phyloP scores from a whole-genome alignment of 73 alveolate genomes.

The Paramecium sonneborni region DNA sequence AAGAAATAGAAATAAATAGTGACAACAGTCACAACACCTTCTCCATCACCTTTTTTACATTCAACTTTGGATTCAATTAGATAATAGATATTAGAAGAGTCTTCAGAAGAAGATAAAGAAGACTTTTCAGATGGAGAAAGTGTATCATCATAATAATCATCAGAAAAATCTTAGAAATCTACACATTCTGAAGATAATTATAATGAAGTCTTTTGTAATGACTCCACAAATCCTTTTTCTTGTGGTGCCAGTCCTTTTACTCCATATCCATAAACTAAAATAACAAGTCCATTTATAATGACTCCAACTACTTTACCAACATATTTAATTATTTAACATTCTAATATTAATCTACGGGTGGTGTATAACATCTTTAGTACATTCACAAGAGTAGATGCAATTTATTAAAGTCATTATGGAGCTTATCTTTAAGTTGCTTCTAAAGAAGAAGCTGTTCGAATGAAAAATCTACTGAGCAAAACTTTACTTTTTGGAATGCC shows the following conservation, averaged over 20 bases:
- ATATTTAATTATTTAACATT: slow-evolving; percentile 10
- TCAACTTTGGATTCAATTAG: slow-evolving; percentile 11
- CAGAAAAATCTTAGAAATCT: slow-evolving; percentile 12
- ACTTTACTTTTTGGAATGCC: slow-evolving; percentile 24
- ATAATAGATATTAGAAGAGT: neutral
- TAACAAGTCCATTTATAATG: neutral
- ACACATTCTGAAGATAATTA: slow-evolving; percentile 1
- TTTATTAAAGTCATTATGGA: neutral
- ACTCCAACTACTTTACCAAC: slow-evolving; percentile 10
- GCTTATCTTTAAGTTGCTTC: slow-evolving; percentile 9
- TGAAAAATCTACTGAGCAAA: neutral
- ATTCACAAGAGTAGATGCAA: neutral
- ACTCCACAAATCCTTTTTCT: slow-evolving; percentile 11
- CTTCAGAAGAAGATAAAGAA: neutral
- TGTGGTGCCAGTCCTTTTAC: slow-evolving; percentile 7
- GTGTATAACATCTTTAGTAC: slow-evolving; percentile 47
- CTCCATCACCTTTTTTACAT: slow-evolving; percentile 28
- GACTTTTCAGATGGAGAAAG: slow-evolving; percentile 41
- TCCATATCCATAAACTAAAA: neutral
- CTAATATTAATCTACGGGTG: slow-evolving; percentile 31
- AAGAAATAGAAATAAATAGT: neutral
- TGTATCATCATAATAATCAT: neutral
- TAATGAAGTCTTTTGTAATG: slow-evolving; percentile 10
- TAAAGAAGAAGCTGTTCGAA: slow-evolving; percentile 1
- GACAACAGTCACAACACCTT: neutral